Evolutionary conservation across 2,329 filamentous ascomycete genomes (phyloP).

Genomic region (Acephala macrosclerotiorum): DNA sequence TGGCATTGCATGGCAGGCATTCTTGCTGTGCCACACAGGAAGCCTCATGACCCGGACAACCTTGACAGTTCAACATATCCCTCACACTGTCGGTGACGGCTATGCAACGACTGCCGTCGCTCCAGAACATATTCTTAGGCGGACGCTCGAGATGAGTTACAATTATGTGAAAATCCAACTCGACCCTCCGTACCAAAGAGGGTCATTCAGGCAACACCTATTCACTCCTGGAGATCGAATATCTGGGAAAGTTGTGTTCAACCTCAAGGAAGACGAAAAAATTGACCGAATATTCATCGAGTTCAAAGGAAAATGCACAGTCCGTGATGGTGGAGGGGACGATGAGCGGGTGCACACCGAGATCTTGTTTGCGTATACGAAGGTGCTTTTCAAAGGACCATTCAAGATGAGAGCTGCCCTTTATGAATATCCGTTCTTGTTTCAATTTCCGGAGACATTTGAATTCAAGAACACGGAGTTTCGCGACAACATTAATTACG

Average conservation of each 20-base stretch:
- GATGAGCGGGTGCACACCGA: not conserved
- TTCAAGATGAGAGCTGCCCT: conserved; percentile 17
- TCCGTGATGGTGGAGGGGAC: not conserved
- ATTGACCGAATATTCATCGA: conserved; percentile 14
- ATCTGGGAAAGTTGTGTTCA: conserved; percentile 17
- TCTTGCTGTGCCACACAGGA: no score
- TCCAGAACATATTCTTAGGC: not conserved
- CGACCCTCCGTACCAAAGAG: not conserved
- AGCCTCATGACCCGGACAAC: no score
- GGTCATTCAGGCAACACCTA: not conserved
- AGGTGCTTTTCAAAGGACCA: conserved; percentile 13
- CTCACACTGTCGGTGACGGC: no score
- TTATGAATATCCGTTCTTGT: conserved; percentile 22
- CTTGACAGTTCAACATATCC: no score
- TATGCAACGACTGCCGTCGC: not conserved
- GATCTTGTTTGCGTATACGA: not conserved
- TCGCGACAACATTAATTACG: not conserved
- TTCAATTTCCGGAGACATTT: conserved; percentile 15
- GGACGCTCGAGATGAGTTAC: not conserved
- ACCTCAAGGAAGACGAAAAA: conserved; percentile 9
- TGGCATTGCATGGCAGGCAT: no score
- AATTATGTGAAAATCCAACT: not conserved
- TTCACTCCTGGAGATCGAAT: conserved; percentile 16
- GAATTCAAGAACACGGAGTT: not conserved
- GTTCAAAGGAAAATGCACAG: conserved; percentile 16